Evolutionary conservation across 108 stramenopile genomes (phyloP), one percentile per base, ranked within the genome.

Genomic region (Skeletonema tropicum): DNA sequence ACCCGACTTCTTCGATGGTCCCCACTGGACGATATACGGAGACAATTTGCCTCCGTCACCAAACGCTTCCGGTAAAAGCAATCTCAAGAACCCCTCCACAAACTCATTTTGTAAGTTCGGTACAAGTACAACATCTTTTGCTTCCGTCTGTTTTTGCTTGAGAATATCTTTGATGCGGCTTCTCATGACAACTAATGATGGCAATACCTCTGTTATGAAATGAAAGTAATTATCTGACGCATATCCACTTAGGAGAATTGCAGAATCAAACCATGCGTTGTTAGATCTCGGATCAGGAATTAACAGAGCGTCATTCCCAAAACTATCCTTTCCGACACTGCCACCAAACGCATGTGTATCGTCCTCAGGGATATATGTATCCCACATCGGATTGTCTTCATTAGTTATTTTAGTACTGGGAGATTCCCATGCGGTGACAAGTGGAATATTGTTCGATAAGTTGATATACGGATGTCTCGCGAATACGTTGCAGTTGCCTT

Each of bases 381-480:
- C 15, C 74, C 65, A 75, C 25, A 33, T n/a, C 15, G 59, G 42
- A 46, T 60, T 75, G 32, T 75, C 74, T n/a, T 48, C 66, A 19
- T 61, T 46, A 9, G 41, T 75, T 3, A 48, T 7, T 48, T 67
- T 66, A 11, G 32, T 9, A 6, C 60, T 59, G 0, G 65, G 26
- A 31, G 46, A 59, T 12, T 75, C 74, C 74, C 74, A 75, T 19
- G 74, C 65, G 17, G 66, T 75, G 6, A 75, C 74, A 35, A 75
- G 57, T 11, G 74, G 74, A 21, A 75, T 46, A 46, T 75, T 75
- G 41, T 66, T 64, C 6, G 74, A 25, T 15, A 75, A 46, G 30
- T 75, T 60, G 12, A 75, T 65, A 36, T 66, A 75, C 48, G 58
- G 66, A 75, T 75, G 74, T n/a, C 65, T 41, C 21, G 65, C 74